These are phyloP conservation scores for Cyclotella baltica DNA, from an alignment of 108 stramenopile species.

Conservation along the genomic window DNA sequence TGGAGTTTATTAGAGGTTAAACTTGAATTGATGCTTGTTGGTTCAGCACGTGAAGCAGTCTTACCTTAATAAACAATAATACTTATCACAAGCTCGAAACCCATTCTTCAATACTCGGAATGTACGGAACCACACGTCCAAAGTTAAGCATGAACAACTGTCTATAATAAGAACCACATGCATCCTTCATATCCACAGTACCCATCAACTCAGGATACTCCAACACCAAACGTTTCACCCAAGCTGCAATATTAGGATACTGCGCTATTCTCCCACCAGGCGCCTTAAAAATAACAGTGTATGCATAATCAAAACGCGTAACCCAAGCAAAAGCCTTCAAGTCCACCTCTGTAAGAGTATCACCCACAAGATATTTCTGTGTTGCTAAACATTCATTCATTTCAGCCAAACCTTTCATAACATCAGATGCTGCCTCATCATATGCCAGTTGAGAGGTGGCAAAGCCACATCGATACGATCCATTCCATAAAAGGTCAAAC, in stretches of 20 bases:
- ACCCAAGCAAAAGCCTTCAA: constrained; percentile 80
- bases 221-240: constrained; percentile 49
- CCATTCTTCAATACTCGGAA: constrained; percentile 54
- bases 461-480: constrained; percentile 89
- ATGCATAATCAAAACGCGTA: constrained; percentile 82
- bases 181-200: constrained; percentile 79
- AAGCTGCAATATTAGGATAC: constrained; percentile 50
- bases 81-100: constrained; percentile 30
- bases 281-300: constrained; percentile 80
- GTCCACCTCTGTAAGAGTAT: constrained; percentile 78
- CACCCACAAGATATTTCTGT: constrained; percentile 60
- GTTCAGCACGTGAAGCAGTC: neutral
- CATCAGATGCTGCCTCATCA: constrained; percentile 65
- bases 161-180: constrained; percentile 74
- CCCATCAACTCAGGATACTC: constrained; percentile 56
- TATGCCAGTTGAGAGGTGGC: constrained; percentile 86
- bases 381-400: constrained; percentile 63
- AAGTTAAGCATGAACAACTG: constrained; percentile 88
- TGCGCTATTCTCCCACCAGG: constrained; percentile 65
- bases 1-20: neutral
- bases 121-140: constrained; percentile 71
- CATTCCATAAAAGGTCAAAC: constrained; percentile 88
- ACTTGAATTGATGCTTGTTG: neutral
- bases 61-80: neutral
- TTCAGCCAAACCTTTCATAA: constrained; percentile 68